A percentile compares a stretch with the other conserved stretches of the same genome.
Evolutionary conservation across 2,329 filamentous ascomycete genomes (phyloP).

Genomic region (Emericellopsis atlantica): DNA sequence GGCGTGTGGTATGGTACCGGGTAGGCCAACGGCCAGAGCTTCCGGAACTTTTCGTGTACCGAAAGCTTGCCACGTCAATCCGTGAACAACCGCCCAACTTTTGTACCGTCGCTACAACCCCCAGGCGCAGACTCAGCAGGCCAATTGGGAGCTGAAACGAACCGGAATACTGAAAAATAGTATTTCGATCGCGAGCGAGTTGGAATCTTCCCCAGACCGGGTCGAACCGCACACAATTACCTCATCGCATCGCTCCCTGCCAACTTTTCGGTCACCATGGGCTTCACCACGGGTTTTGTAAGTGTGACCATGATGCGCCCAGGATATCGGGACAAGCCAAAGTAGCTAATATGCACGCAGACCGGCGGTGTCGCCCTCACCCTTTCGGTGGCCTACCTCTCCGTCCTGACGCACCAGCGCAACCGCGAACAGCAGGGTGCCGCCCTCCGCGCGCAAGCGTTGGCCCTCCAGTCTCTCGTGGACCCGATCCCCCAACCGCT

Average conservation of each 20-base stretch:
- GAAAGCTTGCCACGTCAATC: conserved; percentile 12
- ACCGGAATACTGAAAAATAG: no score
- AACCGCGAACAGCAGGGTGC: conserved; percentile 49
- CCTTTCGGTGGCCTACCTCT: conserved; percentile 59
- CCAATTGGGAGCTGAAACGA: background rate
- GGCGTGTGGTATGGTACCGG: no score
- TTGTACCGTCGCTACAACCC: background rate
- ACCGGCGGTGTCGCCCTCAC: conserved; percentile 67
- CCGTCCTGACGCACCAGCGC: conserved; percentile 55
- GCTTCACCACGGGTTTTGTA: conserved; percentile 66
- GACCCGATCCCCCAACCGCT: conserved; percentile 30
- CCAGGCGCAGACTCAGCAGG: background rate
- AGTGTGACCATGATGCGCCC: conserved; percentile 14
- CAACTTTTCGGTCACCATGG: conserved; percentile 35
- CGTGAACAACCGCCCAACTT: conserved; percentile 10
- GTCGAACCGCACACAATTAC: conserved; percentile 9
- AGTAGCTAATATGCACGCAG: conserved; percentile 24
- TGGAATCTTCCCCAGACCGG: background rate
- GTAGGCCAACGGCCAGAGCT: no score
- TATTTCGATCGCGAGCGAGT: no score
- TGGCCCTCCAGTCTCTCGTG: conserved; percentile 38
- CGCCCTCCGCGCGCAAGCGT: conserved; percentile 42
- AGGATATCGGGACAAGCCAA: background rate
- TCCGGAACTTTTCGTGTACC: background rate
- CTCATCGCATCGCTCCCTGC: conserved; percentile 8